phyloP scores from a whole-genome alignment of 1,139 yeast genomes.

The Pneumocystis canis region DNA sequence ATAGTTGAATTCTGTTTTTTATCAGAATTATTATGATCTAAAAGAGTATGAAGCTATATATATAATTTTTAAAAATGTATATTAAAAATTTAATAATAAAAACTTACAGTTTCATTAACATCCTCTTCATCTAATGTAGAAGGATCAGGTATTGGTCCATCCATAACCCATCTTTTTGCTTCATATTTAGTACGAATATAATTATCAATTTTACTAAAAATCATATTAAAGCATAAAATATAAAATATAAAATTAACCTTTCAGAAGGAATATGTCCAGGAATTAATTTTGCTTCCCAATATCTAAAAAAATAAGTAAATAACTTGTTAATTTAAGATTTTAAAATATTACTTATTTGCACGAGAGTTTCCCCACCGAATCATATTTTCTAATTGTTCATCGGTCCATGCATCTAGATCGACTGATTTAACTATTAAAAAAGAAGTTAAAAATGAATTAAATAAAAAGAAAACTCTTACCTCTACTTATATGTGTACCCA shows the following conservation, averaged over 20 bases:
- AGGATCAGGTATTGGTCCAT: slow-evolving; percentile 45
- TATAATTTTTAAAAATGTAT: background rate
- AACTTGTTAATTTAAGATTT: background rate
- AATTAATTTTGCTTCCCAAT: slow-evolving; percentile 74
- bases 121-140: slow-evolving; percentile 24
- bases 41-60: slow-evolving; percentile 20
- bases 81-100: slow-evolving; percentile 13
- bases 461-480: slow-evolving; percentile 16
- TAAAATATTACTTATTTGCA: slow-evolving; percentile 40
- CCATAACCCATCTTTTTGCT: slow-evolving; percentile 64
- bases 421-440: slow-evolving; percentile 54
- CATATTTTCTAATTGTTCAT: slow-evolving; percentile 73
- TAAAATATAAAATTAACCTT: slow-evolving; percentile 13
- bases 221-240: background rate
- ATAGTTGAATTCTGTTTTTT: background rate
- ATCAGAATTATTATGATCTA: slow-evolving; percentile 13
- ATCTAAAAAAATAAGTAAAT: slow-evolving; percentile 16
- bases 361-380: slow-evolving; percentile 73
- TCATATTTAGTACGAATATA: slow-evolving; percentile 87
- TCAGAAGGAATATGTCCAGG: slow-evolving; percentile 63
- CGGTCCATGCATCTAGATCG: slow-evolving; percentile 93
- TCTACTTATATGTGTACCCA: slow-evolving; percentile 75
- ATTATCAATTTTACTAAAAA: slow-evolving; percentile 56
- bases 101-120: slow-evolving; percentile 9
- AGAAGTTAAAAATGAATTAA: background rate